Evolutionary conservation across 2,329 filamentous ascomycete genomes (phyloP), one percentile per base, ranked within the genome.

Genomic region (Epichloe sp.): DNA sequence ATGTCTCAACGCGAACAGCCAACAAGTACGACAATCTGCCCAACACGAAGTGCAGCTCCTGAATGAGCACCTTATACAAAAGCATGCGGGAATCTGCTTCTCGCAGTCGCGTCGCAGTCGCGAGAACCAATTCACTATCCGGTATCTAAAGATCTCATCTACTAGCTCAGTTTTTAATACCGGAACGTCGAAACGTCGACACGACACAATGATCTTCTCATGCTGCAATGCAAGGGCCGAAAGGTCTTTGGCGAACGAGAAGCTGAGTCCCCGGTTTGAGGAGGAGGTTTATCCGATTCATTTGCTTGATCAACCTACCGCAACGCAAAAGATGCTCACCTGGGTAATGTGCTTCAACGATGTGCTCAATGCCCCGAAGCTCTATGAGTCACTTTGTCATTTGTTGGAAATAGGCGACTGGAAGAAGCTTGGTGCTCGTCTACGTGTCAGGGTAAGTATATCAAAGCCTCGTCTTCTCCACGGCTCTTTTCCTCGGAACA

Each of bases 301-400:
- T 49, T 17, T 17, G n/a, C 36, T 54, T 19, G 49, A 52, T 15
- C 52, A 52, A 35, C 41, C 47, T 17, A 49, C 31, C 10, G 21
- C 44, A 21, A 35, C 23, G 15, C 43, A 54, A 36, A 45, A 40
- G 40, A 40, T 54, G 36, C 36, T 49, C 11, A 54, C 52, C 8
- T 54, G 52, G 52, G 52, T 54, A 15, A 40, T 54, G 49, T 52
- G 52, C 49, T 54, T 54, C 49, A 54, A 54, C 37, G 52, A 54
- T 48, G 52, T 54, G 49, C 49, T 54, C 43, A 31, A 46, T 26
- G 52, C 43, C 12, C 21, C 38, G 15, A 41, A 37, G 37, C 47
- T 54, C 8, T 47, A 54, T 17, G 40, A 48, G 11, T 48, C 49
- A 19, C 40, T 54, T 15, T 52, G 49, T 34, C 21, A n/a, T 1